Percentiles rank a stretch among this genome's conserved stretches.
phyloP scores from a whole-genome alignment of 176 grass and related monocot species.

The Aegilops bicornis region DNA sequence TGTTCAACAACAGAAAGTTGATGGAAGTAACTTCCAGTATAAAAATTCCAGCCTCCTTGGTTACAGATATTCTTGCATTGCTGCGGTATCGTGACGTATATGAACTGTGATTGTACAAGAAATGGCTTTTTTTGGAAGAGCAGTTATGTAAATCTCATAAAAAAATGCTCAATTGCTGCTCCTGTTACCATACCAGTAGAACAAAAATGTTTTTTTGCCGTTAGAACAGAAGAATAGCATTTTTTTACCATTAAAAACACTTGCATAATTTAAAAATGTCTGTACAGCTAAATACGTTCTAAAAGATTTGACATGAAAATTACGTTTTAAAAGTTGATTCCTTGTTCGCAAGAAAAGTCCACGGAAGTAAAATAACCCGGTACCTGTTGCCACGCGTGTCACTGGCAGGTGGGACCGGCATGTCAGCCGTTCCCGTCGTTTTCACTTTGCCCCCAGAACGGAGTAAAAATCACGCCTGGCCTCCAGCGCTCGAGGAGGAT shows the following conservation, averaged over 20 bases:
- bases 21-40: conserved; percentile 26
- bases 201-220: neutral
- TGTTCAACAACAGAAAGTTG: conserved; percentile 55
- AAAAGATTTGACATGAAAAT: no score
- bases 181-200: neutral
- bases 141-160: neutral
- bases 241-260: no score
- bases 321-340: neutral
- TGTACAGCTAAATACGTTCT: no score
- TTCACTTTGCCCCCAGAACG: neutral
- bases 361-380: neutral
- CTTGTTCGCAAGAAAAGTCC: neutral
- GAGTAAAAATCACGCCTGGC: neutral
- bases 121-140: neutral
- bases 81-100: neutral
- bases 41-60: neutral
- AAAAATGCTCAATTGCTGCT: neutral
- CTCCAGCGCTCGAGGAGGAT: neutral
- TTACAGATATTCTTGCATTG: neutral
- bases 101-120: neutral
- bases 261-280: no score
- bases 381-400: no score
- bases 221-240: neutral
- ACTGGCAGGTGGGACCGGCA: neutral
- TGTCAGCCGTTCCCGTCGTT: neutral